Conservation (phyloP, 2,329 filamentous ascomycete species). For the Aspergillus floridensis region DNA sequence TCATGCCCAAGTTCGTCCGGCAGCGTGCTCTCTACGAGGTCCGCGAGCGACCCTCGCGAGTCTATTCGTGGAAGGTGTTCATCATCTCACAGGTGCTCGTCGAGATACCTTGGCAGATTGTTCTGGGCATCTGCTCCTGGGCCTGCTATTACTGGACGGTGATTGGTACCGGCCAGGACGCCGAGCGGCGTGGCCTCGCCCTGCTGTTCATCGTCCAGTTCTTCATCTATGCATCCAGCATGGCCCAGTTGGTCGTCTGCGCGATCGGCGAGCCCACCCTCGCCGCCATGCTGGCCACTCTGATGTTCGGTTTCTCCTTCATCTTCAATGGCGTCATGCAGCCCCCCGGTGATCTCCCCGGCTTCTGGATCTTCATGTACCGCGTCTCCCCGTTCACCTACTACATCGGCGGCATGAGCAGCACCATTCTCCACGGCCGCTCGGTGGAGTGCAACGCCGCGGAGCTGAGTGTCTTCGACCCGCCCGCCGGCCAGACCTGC, state of each 20-base stretch:
- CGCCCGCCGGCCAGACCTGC: constrained; percentile 2
- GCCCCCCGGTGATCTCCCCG: constrained; percentile 61
- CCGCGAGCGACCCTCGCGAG: constrained; percentile 76
- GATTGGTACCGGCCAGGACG: constrained; percentile 56
- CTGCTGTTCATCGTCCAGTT: constrained; percentile 74
- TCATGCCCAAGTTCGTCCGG: constrained; percentile 77
- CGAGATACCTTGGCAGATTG: constrained; percentile 78
- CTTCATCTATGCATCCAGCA: constrained; percentile 76
- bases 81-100: constrained; percentile 80
- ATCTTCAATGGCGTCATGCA: constrained; percentile 70
- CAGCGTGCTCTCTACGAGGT: constrained; percentile 79
- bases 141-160: constrained; percentile 85
- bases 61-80: constrained; percentile 81
- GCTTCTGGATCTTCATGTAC: constrained; percentile 67
- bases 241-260: constrained; percentile 75
- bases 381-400: constrained; percentile 55
- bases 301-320: constrained; percentile 80
- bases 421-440: neutral
- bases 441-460: constrained; percentile 1
- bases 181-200: constrained; percentile 70
- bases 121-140: constrained; percentile 71
- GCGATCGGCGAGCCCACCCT: constrained; percentile 73
- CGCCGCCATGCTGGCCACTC: constrained; percentile 69
- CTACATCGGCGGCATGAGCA: neutral
- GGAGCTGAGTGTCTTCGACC: constrained; percentile 4